Conservation (phyloP, 1,284 basidiomycete species). For the Irpex sp. region DNA sequence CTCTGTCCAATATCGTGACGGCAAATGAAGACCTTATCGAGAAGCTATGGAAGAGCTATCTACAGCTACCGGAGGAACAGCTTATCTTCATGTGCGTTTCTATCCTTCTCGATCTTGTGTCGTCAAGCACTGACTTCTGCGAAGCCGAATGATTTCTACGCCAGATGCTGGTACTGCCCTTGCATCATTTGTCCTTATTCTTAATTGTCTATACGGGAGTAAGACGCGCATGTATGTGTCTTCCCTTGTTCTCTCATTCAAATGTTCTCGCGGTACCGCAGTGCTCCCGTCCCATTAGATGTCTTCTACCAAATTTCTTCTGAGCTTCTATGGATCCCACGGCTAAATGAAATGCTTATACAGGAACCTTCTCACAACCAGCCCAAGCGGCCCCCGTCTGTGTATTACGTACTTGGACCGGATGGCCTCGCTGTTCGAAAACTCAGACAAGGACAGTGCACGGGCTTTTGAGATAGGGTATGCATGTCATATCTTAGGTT, state of each 20-base stretch:
- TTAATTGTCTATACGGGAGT: conserved; percentile 66
- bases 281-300: not conserved
- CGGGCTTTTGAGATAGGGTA: conserved; percentile 78
- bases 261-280: not conserved
- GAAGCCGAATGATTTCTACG: conserved; percentile 71
- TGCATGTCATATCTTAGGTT: conserved; percentile 11
- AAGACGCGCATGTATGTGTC: conserved; percentile 51
- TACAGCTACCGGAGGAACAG: conserved; percentile 67
- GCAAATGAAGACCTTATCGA: conserved; percentile 55
- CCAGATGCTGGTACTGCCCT: conserved; percentile 60
- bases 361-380: conserved; percentile 48
- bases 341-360: not conserved
- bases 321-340: not conserved
- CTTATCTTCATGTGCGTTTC: conserved; percentile 65
- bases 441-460: conserved; percentile 47
- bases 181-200: conserved; percentile 65
- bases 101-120: not conserved
- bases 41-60: conserved; percentile 59
- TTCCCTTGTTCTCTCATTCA: not conserved
- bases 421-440: conserved; percentile 64
- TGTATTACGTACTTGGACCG: conserved; percentile 61
- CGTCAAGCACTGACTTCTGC: conserved; percentile 9
- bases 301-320: not conserved
- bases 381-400: conserved; percentile 54
- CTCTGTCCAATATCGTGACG: conserved; percentile 73